These are phyloP conservation scores for Isoetes engelmannii DNA, from an alignment of 83 land plant species.

Conservation along the genomic window DNA sequence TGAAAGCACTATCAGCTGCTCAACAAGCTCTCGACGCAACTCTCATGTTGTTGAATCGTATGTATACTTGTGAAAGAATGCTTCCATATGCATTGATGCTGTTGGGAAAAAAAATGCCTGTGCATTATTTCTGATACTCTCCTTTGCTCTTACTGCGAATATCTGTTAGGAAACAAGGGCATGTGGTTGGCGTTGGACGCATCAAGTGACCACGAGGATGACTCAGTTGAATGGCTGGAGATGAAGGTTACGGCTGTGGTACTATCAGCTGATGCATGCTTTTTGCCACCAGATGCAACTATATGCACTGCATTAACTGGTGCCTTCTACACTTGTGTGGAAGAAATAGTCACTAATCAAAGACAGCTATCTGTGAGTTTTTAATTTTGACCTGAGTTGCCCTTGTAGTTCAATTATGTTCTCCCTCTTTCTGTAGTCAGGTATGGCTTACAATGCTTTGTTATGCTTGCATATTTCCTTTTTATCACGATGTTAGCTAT, in stretches of 20 bases:
- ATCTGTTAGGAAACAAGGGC: not conserved
- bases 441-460: too few relatives aligned
- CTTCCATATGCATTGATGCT: too few relatives aligned
- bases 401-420: too few relatives aligned
- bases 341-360: slow-evolving; percentile 43
- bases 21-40: slow-evolving; percentile 53
- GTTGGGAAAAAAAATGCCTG: too few relatives aligned
- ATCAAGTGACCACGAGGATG: not conserved
- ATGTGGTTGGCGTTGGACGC: not conserved
- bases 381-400: too few relatives aligned
- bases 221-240: slow-evolving; percentile 46
- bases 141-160: not conserved
- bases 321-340: slow-evolving; percentile 70
- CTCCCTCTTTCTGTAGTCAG: too few relatives aligned
- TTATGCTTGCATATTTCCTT: too few relatives aligned
- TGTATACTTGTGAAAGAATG: slow-evolving; percentile 3
- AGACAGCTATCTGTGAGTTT: slow-evolving; percentile 60
- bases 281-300: slow-evolving; percentile 77
- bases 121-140: not conserved
- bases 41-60: slow-evolving; percentile 44
- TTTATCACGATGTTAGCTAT: too few relatives aligned
- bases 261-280: slow-evolving; percentile 59
- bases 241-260: slow-evolving; percentile 69
- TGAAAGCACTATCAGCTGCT: slow-evolving; percentile 51
- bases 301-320: slow-evolving; percentile 71